phyloP scores from a whole-genome alignment of 2,329 filamentous ascomycete genomes.

The Penicillium sp. region DNA sequence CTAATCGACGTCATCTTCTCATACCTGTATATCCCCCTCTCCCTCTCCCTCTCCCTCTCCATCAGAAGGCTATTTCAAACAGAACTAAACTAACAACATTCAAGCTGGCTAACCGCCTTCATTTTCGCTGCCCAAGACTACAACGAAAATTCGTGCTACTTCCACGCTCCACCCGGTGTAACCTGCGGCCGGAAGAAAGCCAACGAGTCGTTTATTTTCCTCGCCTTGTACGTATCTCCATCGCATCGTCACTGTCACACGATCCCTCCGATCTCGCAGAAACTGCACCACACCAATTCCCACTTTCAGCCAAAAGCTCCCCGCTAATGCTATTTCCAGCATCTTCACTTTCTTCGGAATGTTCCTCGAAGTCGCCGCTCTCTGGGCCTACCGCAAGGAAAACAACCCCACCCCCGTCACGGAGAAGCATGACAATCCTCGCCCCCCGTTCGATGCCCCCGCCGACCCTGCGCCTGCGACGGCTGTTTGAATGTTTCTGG shows the following conservation, averaged over 20 bases:
- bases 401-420: slow-evolving; percentile 13
- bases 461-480: slow-evolving; percentile 16
- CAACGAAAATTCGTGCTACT: slow-evolving; percentile 34
- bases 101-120: slow-evolving; percentile 53
- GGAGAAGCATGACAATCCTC: slow-evolving; percentile 32
- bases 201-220: slow-evolving; percentile 50
- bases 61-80: background rate
- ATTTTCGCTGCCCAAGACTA: slow-evolving; percentile 55
- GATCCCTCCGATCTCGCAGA: background rate
- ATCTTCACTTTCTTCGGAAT: slow-evolving; percentile 48
- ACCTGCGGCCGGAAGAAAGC: slow-evolving; percentile 45
- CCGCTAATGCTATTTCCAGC: slow-evolving; percentile 27
- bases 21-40: slow-evolving; percentile 44
- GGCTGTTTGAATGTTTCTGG: slow-evolving; percentile 18
- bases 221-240: slow-evolving; percentile 53
- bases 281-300: background rate
- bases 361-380: slow-evolving; percentile 40
- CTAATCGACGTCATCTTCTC: slow-evolving; percentile 51
- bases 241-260: background rate
- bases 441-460: slow-evolving; percentile 24
- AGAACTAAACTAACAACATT: background rate
- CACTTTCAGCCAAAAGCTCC: background rate
- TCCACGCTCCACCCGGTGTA: slow-evolving; percentile 37
- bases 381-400: slow-evolving; percentile 39
- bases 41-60: background rate